Conservation (phyloP, 306 rosid species). For the Prinsepia uniflora region DNA sequence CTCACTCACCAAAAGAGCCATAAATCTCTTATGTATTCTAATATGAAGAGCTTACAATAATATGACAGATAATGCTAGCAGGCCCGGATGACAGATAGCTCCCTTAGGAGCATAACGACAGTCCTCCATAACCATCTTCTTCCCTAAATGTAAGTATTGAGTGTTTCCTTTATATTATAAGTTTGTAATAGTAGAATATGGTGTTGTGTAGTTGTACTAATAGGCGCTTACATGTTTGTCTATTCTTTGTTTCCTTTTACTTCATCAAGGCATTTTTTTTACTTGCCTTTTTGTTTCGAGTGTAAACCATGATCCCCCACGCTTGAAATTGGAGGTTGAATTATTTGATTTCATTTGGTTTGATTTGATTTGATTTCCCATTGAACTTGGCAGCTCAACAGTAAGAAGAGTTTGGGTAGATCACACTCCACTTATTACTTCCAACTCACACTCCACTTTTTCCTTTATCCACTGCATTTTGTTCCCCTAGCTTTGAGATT, state of each 20-base stretch:
- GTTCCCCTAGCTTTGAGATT: no score
- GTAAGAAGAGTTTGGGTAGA: no score
- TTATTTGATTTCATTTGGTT: background rate
- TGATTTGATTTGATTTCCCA: no score
- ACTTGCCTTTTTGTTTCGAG: slow-evolving; percentile 38
- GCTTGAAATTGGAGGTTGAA: slow-evolving; percentile 16
- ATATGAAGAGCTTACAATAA: slow-evolving; percentile 1
- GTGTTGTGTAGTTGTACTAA: slow-evolving; percentile 29
- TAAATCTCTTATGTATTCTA: no score
- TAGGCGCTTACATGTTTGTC: slow-evolving; percentile 25
- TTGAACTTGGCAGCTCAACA: no score
- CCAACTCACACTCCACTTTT: no score
- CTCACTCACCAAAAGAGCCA: no score
- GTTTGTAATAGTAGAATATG: slow-evolving; percentile 37
- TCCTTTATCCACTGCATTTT: no score
- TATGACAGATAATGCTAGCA: slow-evolving; percentile 68
- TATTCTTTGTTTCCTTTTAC: slow-evolving; percentile 13
- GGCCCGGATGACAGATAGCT: slow-evolving; percentile 79
- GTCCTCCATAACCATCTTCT: slow-evolving; percentile 11
- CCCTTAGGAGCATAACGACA: slow-evolving; percentile 47
- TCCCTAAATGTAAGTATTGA: slow-evolving; percentile 50
- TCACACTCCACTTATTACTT: no score
- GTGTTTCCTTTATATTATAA: slow-evolving; percentile 38
- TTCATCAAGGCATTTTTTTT: slow-evolving; percentile 41
- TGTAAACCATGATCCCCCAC: slow-evolving; percentile 6